A percentile compares a stretch with the other conserved stretches of the same genome.
These are phyloP conservation scores for Lachancea quebecensis DNA, from an alignment of 805 yeast species.

Conservation along the genomic window DNA sequence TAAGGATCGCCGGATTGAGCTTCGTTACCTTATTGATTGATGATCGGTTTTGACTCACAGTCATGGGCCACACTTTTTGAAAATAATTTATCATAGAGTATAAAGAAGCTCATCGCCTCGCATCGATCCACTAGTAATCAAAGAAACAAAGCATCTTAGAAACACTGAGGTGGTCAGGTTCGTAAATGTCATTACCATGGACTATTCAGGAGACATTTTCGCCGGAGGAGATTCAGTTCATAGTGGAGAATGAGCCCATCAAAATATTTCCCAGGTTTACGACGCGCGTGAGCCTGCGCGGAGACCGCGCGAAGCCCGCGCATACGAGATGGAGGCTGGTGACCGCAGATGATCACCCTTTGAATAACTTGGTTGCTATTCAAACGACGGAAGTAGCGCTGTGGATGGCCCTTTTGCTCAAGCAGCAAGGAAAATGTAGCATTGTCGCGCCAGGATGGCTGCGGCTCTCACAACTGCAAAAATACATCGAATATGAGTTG, in stretches of 20 bases:
- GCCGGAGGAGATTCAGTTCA: slow-evolving; percentile 73
- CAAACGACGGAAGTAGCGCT: slow-evolving; percentile 65
- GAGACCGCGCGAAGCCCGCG: slow-evolving; percentile 5
- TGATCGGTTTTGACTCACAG: no score
- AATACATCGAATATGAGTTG: slow-evolving; percentile 60
- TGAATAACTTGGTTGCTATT: slow-evolving; percentile 44
- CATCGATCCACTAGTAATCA: not conserved
- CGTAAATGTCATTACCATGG: slow-evolving; percentile 56
- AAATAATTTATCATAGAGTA: not conserved
- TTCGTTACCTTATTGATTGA: no score
- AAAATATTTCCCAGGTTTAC: slow-evolving; percentile 65
- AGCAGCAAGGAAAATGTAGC: slow-evolving; percentile 79
- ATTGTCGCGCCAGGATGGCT: slow-evolving; percentile 87
- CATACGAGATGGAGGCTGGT: slow-evolving; percentile 23
- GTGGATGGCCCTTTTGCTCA: slow-evolving; percentile 81
- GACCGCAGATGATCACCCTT: slow-evolving; percentile 33
- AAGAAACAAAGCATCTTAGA: not conserved
- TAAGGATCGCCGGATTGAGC: no score
- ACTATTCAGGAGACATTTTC: slow-evolving; percentile 49
- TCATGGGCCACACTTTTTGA: not conserved
- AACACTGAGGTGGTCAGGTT: not conserved
- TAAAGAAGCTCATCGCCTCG: not conserved
- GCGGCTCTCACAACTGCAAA: slow-evolving; percentile 44
- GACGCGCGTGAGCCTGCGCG: slow-evolving; percentile 20
- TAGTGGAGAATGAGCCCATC: slow-evolving; percentile 74